Base-by-base conservation (phyloP, 768 basidiomycete genomes). In the Boletellus emodensis region DNA sequence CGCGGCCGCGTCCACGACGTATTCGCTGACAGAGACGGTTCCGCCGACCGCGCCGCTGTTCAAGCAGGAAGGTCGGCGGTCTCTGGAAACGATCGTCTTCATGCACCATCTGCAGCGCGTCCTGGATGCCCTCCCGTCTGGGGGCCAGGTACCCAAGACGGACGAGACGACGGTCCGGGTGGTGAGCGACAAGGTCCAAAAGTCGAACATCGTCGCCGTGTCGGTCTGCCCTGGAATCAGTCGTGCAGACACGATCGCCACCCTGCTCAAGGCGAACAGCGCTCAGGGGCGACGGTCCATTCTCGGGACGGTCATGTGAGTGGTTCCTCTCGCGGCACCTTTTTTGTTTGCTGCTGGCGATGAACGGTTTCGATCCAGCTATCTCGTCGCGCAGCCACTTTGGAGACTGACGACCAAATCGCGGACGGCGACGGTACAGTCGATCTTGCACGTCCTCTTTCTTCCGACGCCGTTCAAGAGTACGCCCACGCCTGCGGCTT, bases 71-170 rank as follows among this genome's bases (percentile, higher is more conserved):
- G 87, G 87, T 17, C 72, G 72, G 26, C 73, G 87, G 40, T 77
- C 87, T 2, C 70, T 90, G 17, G 78, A 85, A 36, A 79, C 78
- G 15, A 62, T 78, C 46, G 70, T 89, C 46, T 70, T 89, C 41
- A 85, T 84, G 38, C 77, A 83, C 7, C 91, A 95, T 69, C 76
- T 96, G 4, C 92, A 95, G 62, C 80, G 87, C 11, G 79, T 94
- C 24, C 71, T 94, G 28, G 88, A 94, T 58, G 87, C 90, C 1
- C 77, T 95, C 2, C 88, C 89, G 0, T 70, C 74, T 5, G 75
- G 80, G 12, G 78, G 80, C 1, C 81, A 81, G 50, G 64, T 78
- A 3, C 79, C 82, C 7, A 59, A 59, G 44, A 67, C 69, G 32
- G 64, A 73, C 37, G 65, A 64, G 46, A 52, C 57, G 36, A 50